phyloP scores from a whole-genome alignment of 805 yeast species.

The Ogataea polymorpha region DNA sequence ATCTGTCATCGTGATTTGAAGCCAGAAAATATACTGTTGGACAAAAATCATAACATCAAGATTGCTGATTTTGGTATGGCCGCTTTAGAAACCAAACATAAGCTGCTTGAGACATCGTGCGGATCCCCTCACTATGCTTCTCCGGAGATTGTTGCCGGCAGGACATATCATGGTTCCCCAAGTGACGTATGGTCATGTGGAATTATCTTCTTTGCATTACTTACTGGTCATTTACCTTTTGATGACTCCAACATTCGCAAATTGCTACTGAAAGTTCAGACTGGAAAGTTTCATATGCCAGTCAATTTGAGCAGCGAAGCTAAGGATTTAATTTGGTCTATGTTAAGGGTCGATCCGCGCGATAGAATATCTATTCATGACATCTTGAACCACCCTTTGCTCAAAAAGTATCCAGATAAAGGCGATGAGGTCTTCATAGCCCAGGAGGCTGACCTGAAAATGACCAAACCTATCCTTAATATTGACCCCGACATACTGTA shows the following conservation, averaged over 20 bases:
- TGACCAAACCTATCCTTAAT: conserved; percentile 25
- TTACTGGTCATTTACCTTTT: conserved; percentile 80
- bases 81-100: conserved; percentile 70
- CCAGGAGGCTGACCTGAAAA: conserved; percentile 22
- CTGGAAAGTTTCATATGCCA: conserved; percentile 75
- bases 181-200: conserved; percentile 91
- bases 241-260: conserved; percentile 79
- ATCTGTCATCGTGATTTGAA: conserved; percentile 81
- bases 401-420: conserved; percentile 48
- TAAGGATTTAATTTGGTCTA: conserved; percentile 57
- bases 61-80: conserved; percentile 92
- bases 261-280: conserved; percentile 68
- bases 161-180: conserved; percentile 77
- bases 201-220: conserved; percentile 70
- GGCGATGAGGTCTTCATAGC: conserved; percentile 21
- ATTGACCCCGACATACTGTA: conserved; percentile 51
- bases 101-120: conserved; percentile 73
- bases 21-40: conserved; percentile 74
- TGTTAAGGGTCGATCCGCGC: conserved; percentile 69
- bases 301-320: conserved; percentile 60
- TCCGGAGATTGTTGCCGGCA: conserved; percentile 80
- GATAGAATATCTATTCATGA: conserved; percentile 66
- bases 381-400: conserved; percentile 58
- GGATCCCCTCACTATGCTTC: conserved; percentile 90
- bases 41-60: conserved; percentile 62